Evolutionary conservation across 2,329 filamentous ascomycete genomes (phyloP).

Genomic region (Alternaria sp.): DNA sequence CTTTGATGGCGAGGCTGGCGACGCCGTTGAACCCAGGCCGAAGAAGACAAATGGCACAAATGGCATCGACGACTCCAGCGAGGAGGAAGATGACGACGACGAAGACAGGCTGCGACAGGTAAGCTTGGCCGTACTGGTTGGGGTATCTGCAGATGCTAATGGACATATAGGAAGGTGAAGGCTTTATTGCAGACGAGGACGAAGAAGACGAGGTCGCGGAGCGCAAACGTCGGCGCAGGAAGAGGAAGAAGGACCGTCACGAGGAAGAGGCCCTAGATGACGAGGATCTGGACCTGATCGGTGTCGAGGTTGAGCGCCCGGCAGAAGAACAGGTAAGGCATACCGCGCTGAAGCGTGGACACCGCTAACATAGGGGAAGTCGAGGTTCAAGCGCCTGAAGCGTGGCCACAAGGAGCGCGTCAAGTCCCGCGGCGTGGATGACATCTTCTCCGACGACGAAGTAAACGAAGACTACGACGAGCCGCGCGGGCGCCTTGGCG

Average conservation of each 20-base stretch:
- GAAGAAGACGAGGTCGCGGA: slow-evolving; percentile 72
- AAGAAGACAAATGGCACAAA: slow-evolving; percentile 39
- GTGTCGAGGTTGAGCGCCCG: slow-evolving; percentile 75
- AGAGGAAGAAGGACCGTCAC: slow-evolving; percentile 78
- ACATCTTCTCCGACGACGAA: slow-evolving; percentile 96
- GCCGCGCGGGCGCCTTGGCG: slow-evolving; percentile 37
- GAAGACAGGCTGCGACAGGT: slow-evolving; percentile 44
- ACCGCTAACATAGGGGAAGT: slow-evolving; percentile 57
- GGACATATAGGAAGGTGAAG: slow-evolving; percentile 75
- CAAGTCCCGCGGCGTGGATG: slow-evolving; percentile 74
- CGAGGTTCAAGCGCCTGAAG: slow-evolving; percentile 96
- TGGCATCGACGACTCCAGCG: slow-evolving; percentile 46
- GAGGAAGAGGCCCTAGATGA: slow-evolving; percentile 88
- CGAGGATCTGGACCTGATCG: slow-evolving; percentile 94
- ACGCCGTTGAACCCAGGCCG: slow-evolving; percentile 26
- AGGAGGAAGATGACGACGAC: slow-evolving; percentile 51
- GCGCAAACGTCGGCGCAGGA: slow-evolving; percentile 65
- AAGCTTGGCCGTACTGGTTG: slow-evolving; percentile 14
- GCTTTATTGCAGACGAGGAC: slow-evolving; percentile 95
- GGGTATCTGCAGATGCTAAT: slow-evolving; percentile 19
- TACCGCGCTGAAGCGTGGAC: background rate
- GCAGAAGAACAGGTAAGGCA: slow-evolving; percentile 69
- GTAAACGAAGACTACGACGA: slow-evolving; percentile 65
- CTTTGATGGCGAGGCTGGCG: slow-evolving; percentile 36
- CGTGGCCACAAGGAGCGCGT: slow-evolving; percentile 78